phyloP scores from a whole-genome alignment of 306 rosid species.

The Gillenia trifoliata region DNA sequence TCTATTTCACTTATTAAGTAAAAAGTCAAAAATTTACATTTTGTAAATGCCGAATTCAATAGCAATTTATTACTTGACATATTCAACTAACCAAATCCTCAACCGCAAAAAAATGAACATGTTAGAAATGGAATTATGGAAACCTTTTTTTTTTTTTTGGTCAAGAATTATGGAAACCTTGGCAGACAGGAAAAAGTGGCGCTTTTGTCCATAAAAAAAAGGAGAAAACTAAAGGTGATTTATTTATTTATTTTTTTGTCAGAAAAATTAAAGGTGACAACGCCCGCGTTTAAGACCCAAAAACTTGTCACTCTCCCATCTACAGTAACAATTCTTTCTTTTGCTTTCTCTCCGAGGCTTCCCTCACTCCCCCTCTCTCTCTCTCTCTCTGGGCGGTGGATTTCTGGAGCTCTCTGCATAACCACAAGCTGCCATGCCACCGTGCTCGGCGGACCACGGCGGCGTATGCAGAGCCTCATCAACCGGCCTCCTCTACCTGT shows the following conservation, averaged over 20 bases:
- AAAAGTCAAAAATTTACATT: too few species aligned
- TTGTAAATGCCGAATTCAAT: too few species aligned
- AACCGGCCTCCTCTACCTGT: slow-evolving; percentile 25
- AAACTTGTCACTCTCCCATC: slow-evolving; percentile 19
- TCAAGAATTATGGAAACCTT: neutral
- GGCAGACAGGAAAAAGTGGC: neutral
- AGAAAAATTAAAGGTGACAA: neutral
- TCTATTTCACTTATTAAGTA: too few species aligned
- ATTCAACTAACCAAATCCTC: too few species aligned
- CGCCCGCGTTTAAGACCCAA: slow-evolving; percentile 46
- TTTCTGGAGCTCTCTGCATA: slow-evolving; percentile 25
- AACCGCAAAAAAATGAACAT: too few species aligned
- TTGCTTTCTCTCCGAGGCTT: slow-evolving; percentile 15
- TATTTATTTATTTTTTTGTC: too few species aligned
- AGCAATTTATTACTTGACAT: too few species aligned
- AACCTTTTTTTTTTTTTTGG: too few species aligned
- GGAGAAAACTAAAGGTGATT: too few species aligned
- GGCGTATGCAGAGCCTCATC: slow-evolving; percentile 31
- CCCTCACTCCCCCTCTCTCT: neutral
- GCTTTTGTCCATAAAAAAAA: neutral
- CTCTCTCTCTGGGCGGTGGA: slow-evolving; percentile 12
- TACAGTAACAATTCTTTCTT: slow-evolving; percentile 29
- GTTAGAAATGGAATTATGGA: too few species aligned
- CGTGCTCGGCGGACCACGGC: slow-evolving; percentile 31
- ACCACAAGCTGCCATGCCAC: slow-evolving; percentile 44